Conservation (phyloP, 2,329 filamentous ascomycete genomes). For the Lachnellula arida region DNA sequence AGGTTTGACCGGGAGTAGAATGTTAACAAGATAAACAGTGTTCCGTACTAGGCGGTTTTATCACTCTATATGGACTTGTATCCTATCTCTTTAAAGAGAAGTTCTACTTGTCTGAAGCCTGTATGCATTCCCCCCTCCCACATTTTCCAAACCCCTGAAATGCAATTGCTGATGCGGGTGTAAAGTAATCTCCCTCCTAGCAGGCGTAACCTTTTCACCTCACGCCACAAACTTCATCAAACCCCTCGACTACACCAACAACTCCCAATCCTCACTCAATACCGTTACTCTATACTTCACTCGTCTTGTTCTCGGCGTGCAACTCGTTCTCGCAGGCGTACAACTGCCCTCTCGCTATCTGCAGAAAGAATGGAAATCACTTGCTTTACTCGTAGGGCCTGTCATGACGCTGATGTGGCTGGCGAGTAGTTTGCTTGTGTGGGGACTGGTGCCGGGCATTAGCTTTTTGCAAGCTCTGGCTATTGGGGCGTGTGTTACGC, state of each 20-base stretch:
- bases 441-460: constrained; percentile 67
- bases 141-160: neutral
- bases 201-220: constrained; percentile 74
- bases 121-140: constrained; percentile 45
- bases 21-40: constrained; percentile 12
- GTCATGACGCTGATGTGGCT: constrained; percentile 88
- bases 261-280: constrained; percentile 54
- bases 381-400: constrained; percentile 72
- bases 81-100: constrained; percentile 87
- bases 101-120: constrained; percentile 85
- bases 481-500: constrained; percentile 82
- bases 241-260: constrained; percentile 67
- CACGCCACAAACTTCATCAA: constrained; percentile 70
- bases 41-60: constrained; percentile 77
- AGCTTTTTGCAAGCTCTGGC: constrained; percentile 74
- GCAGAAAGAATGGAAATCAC: constrained; percentile 69
- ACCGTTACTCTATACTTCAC: constrained; percentile 78
- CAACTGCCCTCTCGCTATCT: constrained; percentile 84
- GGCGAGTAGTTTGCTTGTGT: constrained; percentile 71
- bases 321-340: constrained; percentile 82
- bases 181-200: constrained; percentile 75
- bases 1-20: neutral
- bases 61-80: constrained; percentile 84
- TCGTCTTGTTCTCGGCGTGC: constrained; percentile 81
- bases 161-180: neutral